A percentile compares a stretch with the other conserved stretches of the same genome.
Conservation (phyloP, 352 stramenopile species). For the Globisporangium abappressorium region DNA sequence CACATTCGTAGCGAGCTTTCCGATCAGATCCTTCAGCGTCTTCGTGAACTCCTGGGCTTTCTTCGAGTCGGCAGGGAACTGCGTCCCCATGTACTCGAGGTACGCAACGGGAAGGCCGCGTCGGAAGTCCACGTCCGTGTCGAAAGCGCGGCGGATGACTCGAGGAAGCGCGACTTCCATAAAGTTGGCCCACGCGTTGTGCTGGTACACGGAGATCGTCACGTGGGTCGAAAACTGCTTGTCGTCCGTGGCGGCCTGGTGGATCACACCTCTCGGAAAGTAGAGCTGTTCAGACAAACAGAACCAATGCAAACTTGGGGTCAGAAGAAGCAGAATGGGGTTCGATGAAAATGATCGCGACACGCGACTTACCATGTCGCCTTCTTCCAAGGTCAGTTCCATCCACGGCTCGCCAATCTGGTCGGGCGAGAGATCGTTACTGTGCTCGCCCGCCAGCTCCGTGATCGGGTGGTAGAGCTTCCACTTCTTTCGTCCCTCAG, state of each 20-base stretch:
- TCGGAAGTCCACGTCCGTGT: constrained; percentile 70
- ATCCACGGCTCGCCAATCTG: constrained; percentile 78
- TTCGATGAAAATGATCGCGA: not conserved
- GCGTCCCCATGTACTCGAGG: constrained; percentile 67
- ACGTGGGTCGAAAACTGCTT: constrained; percentile 84
- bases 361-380: constrained; percentile 46
- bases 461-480: constrained; percentile 80
- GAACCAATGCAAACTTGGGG: not conserved
- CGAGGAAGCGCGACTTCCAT: constrained; percentile 74
- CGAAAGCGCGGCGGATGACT: constrained; percentile 76
- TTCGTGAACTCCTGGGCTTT: constrained; percentile 50
- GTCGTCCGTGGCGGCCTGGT: constrained; percentile 76
- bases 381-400: constrained; percentile 80
- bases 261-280: constrained; percentile 78
- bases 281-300: constrained; percentile 48
- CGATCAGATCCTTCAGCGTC: constrained; percentile 46
- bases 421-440: constrained; percentile 58
- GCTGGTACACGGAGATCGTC: constrained; percentile 87
- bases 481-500: constrained; percentile 85
- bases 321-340: not conserved
- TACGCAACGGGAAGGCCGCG: constrained; percentile 72
- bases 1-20: constrained; percentile 48
- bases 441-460: constrained; percentile 75
- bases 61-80: constrained; percentile 39
- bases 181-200: constrained; percentile 88